Evolutionary conservation across 805 yeast species (phyloP).

Genomic region (Candida ipomoeae): DNA sequence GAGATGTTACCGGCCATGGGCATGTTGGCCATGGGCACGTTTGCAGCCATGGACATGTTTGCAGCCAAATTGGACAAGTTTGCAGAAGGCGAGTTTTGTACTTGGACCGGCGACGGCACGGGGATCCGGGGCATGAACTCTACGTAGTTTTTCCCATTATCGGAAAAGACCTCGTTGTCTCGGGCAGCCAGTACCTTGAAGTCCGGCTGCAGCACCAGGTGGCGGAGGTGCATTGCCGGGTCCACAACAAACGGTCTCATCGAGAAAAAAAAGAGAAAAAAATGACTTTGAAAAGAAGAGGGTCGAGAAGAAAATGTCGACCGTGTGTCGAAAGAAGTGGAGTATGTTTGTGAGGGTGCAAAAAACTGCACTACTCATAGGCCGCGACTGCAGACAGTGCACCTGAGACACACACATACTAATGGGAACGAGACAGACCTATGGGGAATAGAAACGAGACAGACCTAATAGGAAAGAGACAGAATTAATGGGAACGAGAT

Average conservation of each 20-base stretch:
- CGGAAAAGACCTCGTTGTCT: neutral
- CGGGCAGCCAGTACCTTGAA: neutral
- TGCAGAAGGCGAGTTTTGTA: neutral
- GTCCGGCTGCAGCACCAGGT: slow-evolving; percentile 5
- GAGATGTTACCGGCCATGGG: too few relatives aligned
- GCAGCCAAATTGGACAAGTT: too few relatives aligned
- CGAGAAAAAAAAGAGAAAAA: neutral
- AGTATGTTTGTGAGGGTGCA: neutral
- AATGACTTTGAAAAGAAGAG: neutral
- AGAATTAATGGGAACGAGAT: too few relatives aligned
- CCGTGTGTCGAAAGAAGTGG: neutral
- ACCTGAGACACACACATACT: neutral
- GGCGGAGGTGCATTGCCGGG: neutral
- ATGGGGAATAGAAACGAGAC: too few relatives aligned
- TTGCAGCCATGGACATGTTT: too few relatives aligned
- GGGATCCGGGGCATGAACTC: slow-evolving; percentile 1
- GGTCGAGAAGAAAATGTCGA: too few relatives aligned
- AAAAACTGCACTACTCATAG: neutral
- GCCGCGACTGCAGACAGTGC: neutral
- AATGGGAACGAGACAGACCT: too few relatives aligned
- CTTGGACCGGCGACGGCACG: neutral
- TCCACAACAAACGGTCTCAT: slow-evolving; percentile 1
- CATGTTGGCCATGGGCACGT: too few relatives aligned
- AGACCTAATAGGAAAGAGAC: too few relatives aligned
- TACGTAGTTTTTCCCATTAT: neutral